These are phyloP conservation scores for Phoma sp. DNA, from an alignment of 2,329 filamentous ascomycete species.

Conservation along the genomic window DNA sequence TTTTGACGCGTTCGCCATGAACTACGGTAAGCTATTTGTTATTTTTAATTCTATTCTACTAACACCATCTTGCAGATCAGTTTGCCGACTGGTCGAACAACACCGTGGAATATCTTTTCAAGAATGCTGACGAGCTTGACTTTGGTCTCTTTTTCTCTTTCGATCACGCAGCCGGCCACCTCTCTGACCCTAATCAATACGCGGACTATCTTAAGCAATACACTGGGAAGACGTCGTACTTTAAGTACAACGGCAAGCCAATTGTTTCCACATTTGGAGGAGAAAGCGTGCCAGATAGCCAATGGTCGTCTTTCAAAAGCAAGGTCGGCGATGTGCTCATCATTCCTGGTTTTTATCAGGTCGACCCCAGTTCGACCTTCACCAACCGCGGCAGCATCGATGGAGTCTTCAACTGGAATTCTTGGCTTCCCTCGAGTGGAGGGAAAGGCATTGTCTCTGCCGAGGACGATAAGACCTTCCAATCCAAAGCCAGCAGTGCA, in stretches of 20 bases:
- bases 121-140: slow-evolving; percentile 33
- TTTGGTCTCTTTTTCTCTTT: slow-evolving; percentile 50
- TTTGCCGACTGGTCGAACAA: slow-evolving; percentile 33
- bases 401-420: slow-evolving; percentile 50
- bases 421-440: slow-evolving; percentile 36
- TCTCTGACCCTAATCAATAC: slow-evolving; percentile 35
- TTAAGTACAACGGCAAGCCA: slow-evolving; percentile 33
- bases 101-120: slow-evolving; percentile 41
- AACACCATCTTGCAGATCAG: not conserved
- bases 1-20: slow-evolving; percentile 46
- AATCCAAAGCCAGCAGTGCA: slow-evolving; percentile 35
- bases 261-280: slow-evolving; percentile 46
- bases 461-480: slow-evolving; percentile 37
- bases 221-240: slow-evolving; percentile 33
- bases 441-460: slow-evolving; percentile 36
- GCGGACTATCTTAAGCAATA: slow-evolving; percentile 34
- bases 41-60: not conserved
- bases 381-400: slow-evolving; percentile 34
- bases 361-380: slow-evolving; percentile 32
- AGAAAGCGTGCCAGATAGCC: slow-evolving; percentile 26
- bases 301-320: slow-evolving; percentile 32
- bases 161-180: slow-evolving; percentile 34
- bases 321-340: slow-evolving; percentile 39
- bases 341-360: slow-evolving; percentile 40
- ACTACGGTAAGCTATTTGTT: slow-evolving; percentile 30